Conservation (phyloP, 1,139 yeast species). For the Petasospora fabianii region DNA sequence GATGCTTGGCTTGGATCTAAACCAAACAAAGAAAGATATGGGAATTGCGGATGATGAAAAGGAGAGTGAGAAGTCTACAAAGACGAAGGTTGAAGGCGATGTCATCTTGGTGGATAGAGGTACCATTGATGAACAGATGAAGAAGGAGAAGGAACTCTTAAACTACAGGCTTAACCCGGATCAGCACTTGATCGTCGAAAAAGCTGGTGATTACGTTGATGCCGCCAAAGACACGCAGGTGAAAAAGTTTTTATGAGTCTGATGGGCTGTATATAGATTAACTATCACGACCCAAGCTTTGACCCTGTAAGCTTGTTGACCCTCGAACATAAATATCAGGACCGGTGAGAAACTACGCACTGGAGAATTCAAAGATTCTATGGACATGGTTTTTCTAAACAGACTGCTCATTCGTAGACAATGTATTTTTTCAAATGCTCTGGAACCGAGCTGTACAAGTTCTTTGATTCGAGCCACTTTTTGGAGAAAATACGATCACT, state of each 20-base stretch:
- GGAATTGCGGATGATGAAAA: no score
- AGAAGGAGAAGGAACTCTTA: slow-evolving; percentile 26
- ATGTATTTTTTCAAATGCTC: slow-evolving; percentile 66
- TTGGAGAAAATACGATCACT: slow-evolving; percentile 75
- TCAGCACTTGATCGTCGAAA: slow-evolving; percentile 32
- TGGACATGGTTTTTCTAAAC: no score
- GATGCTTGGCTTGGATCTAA: slow-evolving; percentile 16
- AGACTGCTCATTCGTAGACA: slow-evolving; percentile 29
- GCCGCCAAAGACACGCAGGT: slow-evolving; percentile 33
- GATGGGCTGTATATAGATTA: no score
- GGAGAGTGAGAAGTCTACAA: slow-evolving; percentile 1
- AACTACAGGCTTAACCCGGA: slow-evolving; percentile 30
- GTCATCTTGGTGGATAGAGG: slow-evolving; percentile 5
- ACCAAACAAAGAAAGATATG: slow-evolving; percentile 11
- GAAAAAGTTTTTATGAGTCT: slow-evolving; percentile 31
- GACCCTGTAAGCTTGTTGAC: no score
- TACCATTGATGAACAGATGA: slow-evolving; percentile 15
- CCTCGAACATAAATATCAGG: no score
- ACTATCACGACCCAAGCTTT: no score
- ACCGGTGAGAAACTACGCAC: no score
- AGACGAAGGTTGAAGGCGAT: slow-evolving; percentile 1
- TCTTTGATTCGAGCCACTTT: slow-evolving; percentile 71
- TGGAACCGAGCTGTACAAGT: slow-evolving; percentile 64
- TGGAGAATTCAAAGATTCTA: no score
- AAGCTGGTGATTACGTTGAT: slow-evolving; percentile 33